These are phyloP conservation scores for Vitis hybrid DNA, from an alignment of 177 flowering plant genomes.

Conservation along the genomic window DNA sequence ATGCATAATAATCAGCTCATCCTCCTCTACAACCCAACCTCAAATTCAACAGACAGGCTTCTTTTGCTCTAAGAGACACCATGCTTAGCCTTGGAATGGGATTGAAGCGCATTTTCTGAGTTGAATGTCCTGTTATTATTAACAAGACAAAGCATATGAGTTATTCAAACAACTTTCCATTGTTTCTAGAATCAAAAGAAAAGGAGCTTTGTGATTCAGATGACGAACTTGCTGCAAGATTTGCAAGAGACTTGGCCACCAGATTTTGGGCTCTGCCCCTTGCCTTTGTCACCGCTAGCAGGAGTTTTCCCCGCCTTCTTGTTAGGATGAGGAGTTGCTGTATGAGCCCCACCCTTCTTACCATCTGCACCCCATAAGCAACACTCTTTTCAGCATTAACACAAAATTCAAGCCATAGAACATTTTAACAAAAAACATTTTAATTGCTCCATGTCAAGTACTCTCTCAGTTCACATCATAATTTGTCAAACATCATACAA, in stretches of 20 bases:
- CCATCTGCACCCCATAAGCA: constrained; percentile 26
- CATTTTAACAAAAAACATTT: too few relatives aligned
- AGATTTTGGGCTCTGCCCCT: constrained; percentile 41
- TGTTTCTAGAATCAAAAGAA: too few relatives aligned
- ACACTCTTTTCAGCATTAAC: background rate
- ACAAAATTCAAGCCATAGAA: background rate
- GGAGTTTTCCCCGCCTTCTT: constrained; percentile 39
- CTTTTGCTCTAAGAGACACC: background rate
- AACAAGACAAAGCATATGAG: too few relatives aligned
- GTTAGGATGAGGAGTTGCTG: constrained; percentile 63
- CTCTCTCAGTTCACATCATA: too few relatives aligned
- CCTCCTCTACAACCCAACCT: too few relatives aligned
- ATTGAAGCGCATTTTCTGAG: constrained; percentile 1
- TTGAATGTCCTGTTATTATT: constrained; percentile 8
- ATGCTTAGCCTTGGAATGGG: constrained; percentile 15
- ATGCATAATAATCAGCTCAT: too few relatives aligned
- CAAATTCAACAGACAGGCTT: too few relatives aligned
- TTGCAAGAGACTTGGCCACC: constrained; percentile 37
- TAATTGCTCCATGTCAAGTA: background rate
- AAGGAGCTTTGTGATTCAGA: background rate
- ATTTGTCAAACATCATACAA: too few relatives aligned
- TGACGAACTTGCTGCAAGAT: constrained; percentile 52
- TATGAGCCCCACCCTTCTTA: constrained; percentile 45
- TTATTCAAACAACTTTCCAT: background rate
- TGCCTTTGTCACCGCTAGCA: constrained; percentile 19